Conservation (phyloP, 2,329 filamentous ascomycete species). For the Aspergillus niger region DNA sequence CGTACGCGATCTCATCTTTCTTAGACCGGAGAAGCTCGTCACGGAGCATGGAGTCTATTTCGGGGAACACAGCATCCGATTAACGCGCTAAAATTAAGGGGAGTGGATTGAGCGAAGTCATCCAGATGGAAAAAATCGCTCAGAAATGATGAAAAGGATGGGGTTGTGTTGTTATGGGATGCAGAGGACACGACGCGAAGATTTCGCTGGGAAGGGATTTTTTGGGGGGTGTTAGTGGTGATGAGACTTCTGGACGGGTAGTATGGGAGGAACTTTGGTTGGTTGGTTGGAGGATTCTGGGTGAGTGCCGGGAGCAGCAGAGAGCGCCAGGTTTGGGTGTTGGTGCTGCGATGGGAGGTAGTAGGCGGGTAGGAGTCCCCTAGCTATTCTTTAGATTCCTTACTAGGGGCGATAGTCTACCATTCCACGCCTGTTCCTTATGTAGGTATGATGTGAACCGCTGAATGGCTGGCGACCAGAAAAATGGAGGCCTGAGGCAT, state of each 20-base stretch:
- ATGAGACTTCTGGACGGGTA: slow-evolving; percentile 24
- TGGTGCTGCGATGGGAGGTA: slow-evolving; percentile 1
- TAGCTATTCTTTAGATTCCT: slow-evolving; percentile 2
- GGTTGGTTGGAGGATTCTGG: slow-evolving; percentile 22
- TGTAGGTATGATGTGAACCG: slow-evolving; percentile 1
- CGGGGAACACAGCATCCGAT: slow-evolving; percentile 52
- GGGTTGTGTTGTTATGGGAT: slow-evolving; percentile 43
- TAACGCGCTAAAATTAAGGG: slow-evolving; percentile 48
- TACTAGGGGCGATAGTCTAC: slow-evolving; percentile 1
- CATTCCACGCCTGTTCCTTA: slow-evolving; percentile 1
- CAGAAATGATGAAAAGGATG: slow-evolving; percentile 46
- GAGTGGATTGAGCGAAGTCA: slow-evolving; percentile 42
- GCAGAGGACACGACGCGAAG: slow-evolving; percentile 32
- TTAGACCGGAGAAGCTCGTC: slow-evolving; percentile 54
- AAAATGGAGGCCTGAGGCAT: neutral
- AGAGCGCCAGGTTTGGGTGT: slow-evolving; percentile 5
- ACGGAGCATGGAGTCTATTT: slow-evolving; percentile 53
- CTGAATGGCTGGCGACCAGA: neutral
- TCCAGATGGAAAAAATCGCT: slow-evolving; percentile 49
- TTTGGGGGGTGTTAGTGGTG: slow-evolving; percentile 29
- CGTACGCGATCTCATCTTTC: slow-evolving; percentile 55
- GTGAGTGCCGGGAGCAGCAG: slow-evolving; percentile 22
- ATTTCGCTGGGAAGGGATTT: slow-evolving; percentile 37
- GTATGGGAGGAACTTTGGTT: slow-evolving; percentile 25
- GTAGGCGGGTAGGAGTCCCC: slow-evolving; percentile 2